These are phyloP conservation scores for Plasmodium billcollinsi DNA, from an alignment of 169 alveolate genomes.

Conservation along the genomic window DNA sequence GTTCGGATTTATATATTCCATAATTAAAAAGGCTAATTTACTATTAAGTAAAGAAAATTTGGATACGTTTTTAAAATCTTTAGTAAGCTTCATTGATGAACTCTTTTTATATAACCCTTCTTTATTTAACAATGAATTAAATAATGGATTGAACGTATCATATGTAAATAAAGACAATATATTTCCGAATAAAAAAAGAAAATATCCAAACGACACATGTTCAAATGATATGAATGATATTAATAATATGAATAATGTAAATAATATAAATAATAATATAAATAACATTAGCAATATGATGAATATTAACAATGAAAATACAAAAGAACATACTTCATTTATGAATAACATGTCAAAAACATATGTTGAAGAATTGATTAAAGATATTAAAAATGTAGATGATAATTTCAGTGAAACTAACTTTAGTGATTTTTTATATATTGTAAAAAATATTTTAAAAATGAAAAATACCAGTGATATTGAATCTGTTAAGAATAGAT, in stretches of 20 bases:
- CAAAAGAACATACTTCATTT: constrained; percentile 5
- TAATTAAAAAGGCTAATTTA: constrained; percentile 61
- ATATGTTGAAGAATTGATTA: constrained; percentile 56
- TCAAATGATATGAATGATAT: not conserved
- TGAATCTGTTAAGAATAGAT: constrained; percentile 41
- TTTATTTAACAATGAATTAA: constrained; percentile 16
- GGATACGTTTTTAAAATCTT: constrained; percentile 61
- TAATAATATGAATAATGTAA: not conserved
- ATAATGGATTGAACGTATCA: not conserved
- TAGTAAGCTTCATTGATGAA: constrained; percentile 75
- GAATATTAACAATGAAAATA: not conserved
- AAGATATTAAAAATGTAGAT: constrained; percentile 44
- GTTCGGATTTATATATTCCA: constrained; percentile 65
- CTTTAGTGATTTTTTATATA: constrained; percentile 47
- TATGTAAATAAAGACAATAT: constrained; percentile 14
- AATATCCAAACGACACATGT: not conserved
- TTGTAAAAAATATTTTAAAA: constrained; percentile 54
- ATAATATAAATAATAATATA: not conserved
- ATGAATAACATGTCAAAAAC: constrained; percentile 39
- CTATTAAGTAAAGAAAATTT: constrained; percentile 45
- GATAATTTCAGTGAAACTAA: constrained; percentile 36
- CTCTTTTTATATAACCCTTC: constrained; percentile 41
- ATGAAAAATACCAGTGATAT: constrained; percentile 20
- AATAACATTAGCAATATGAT: not conserved
- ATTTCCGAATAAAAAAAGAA: constrained; percentile 21